These are phyloP conservation scores for Boletus austroedulis DNA, from an alignment of 1,284 basidiomycete genomes.

Conservation along the genomic window DNA sequence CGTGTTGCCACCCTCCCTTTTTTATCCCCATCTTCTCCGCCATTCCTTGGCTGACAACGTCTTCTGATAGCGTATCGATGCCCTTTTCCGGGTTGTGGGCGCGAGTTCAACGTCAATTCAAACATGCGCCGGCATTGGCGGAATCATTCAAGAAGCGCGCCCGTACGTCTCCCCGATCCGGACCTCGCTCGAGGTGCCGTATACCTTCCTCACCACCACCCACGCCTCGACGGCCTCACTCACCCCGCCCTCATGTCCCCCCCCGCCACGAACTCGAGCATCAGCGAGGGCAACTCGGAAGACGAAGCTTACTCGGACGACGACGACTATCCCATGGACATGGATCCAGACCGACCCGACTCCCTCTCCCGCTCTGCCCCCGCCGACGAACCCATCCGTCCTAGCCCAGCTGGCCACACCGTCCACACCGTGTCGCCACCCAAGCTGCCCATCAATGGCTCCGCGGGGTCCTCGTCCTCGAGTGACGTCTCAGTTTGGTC, in stretches of 20 bases:
- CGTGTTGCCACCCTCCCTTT: slow-evolving; percentile 20
- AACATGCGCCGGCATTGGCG: slow-evolving; percentile 78
- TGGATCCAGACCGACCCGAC: slow-evolving; percentile 20
- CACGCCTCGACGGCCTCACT: slow-evolving; percentile 15
- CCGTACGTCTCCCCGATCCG: slow-evolving; percentile 23
- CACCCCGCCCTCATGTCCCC: slow-evolving; percentile 31
- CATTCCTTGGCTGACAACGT: slow-evolving; percentile 14
- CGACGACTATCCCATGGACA: slow-evolving; percentile 29
- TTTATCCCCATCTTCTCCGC: background rate
- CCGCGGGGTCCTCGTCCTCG: slow-evolving; percentile 21
- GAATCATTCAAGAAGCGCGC: slow-evolving; percentile 48
- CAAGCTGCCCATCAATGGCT: slow-evolving; percentile 10
- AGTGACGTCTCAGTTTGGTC: slow-evolving; percentile 30
- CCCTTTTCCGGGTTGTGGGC: slow-evolving; percentile 68
- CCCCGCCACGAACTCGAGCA: slow-evolving; percentile 31
- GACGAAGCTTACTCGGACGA: slow-evolving; percentile 32
- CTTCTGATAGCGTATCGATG: slow-evolving; percentile 61
- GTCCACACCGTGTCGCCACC: slow-evolving; percentile 3
- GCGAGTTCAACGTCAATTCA: slow-evolving; percentile 75
- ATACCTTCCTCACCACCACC: slow-evolving; percentile 17
- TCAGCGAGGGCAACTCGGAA: slow-evolving; percentile 30
- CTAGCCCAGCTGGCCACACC: background rate
- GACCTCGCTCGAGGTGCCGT: slow-evolving; percentile 15
- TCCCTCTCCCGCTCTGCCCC: background rate
- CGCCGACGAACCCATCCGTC: slow-evolving; percentile 12